phyloP scores from a whole-genome alignment of 2,329 filamentous ascomycete species.

The Fusarium continuum region DNA sequence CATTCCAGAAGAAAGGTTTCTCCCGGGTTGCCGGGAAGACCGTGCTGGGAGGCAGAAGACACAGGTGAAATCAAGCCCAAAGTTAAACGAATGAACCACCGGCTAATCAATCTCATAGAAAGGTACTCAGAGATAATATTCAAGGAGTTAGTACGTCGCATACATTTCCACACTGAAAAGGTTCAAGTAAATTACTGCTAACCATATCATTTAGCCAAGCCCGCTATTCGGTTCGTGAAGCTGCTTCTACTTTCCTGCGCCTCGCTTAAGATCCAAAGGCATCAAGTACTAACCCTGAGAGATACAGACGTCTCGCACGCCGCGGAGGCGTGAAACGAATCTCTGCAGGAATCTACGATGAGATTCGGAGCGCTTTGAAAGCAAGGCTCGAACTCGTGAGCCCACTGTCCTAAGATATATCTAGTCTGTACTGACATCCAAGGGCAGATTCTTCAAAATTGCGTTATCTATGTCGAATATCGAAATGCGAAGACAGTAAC shows the following conservation, averaged over 20 bases:
- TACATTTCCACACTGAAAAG: background rate
- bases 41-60: slow-evolving; percentile 38
- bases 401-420: background rate
- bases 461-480: slow-evolving; percentile 62
- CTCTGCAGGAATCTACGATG: slow-evolving; percentile 69
- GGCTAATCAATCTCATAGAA: slow-evolving; percentile 48
- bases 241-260: background rate
- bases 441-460: slow-evolving; percentile 62
- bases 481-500: slow-evolving; percentile 69
- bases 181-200: background rate
- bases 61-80: slow-evolving; percentile 33
- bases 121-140: slow-evolving; percentile 59
- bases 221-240: slow-evolving; percentile 59
- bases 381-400: slow-evolving; percentile 58
- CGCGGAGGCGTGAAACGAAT: slow-evolving; percentile 82
- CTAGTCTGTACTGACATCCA: slow-evolving; percentile 8
- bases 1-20: slow-evolving; percentile 5
- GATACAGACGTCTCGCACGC: slow-evolving; percentile 71
- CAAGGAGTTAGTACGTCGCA: slow-evolving; percentile 61
- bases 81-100: background rate
- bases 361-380: slow-evolving; percentile 63
- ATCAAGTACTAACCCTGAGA: slow-evolving; percentile 9
- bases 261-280: background rate
- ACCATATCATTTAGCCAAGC: slow-evolving; percentile 56
- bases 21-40: slow-evolving; percentile 26